Evolutionary conservation across 768 basidiomycete species (phyloP), one percentile per base, ranked within the genome.

Genomic region (Suillus luteus): DNA sequence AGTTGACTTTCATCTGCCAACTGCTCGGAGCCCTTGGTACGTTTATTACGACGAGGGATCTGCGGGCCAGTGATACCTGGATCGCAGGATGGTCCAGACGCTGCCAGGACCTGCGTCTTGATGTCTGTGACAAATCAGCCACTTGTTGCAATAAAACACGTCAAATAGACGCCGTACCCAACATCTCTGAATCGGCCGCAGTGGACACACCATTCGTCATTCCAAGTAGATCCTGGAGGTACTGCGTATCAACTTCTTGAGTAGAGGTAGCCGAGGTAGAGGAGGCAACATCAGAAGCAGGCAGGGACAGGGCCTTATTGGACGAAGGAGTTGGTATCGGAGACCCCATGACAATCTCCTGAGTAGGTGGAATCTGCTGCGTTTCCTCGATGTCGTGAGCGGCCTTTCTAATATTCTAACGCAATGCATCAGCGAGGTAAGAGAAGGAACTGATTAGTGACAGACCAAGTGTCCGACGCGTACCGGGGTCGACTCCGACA

Each of bases 401-500:
- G 60, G 59, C 67, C 57, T 67, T 65, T 72, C 67, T 35, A 63
- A 43, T 63, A 43, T 55, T 64, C 43, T 37, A 54, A 64, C 31
- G 60, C 57, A 59, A 48, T 63, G 54, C 22, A 37, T 63, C n/a
- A 43, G 49, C 5, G 43, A 17, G 43, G 46, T 5, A 40, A 37
- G 59, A 17, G n/a, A 4, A 64, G 52, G 48, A 46, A 48, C 31
- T 46, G 15, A 19, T n/a, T 17, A 44, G 2, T 27, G 14, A 55
- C 81, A 67, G 65, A 90, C 89, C 64, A 90, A 74, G 64, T 89
- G 81, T 33, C 82, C 82, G 24, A 91, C 79, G 57, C 79, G 79
- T 12, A 78, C 80, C 2, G 87, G 88, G 0, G 86, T 80, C 15
- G 70, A 68, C 67, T 86, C 86, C 5, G 79, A 74, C 33, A 77